Evolutionary conservation across 441 rosid species (phyloP), one percentile per base, ranked within the genome.

Genomic region (Metrosideros polymorpha): DNA sequence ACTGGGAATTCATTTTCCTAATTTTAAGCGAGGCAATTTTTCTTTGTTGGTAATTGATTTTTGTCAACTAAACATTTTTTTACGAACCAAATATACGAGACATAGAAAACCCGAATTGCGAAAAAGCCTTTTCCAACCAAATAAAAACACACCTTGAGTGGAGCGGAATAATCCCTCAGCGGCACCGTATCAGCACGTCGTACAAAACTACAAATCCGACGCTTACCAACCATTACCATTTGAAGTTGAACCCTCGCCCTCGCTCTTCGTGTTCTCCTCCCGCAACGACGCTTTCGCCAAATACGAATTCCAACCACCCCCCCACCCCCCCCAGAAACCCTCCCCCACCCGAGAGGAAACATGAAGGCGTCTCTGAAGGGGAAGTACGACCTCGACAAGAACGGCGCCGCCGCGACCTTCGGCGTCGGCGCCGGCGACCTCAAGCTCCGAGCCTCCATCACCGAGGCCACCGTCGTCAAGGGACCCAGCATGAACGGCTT

Each of bases 281-380:
- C 47, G 47, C 79, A 22, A 12, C 79, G 4, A 17, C 79, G 22
- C n/a, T 71, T 71, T 39, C 47, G 79, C 47, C 47, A 7, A 39
- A 22, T 6, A 71, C 79, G 79, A 71, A 71, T 39, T 71, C 79
- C 79, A 71, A 39, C 79, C n/a, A 32, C 76, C 76, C n/a, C n/a
- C n/a, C n/a, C n/a, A n/a, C n/a, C n/a, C n/a, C n/a, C n/a, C n/a
- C n/a, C n/a, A n/a, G n/a, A n/a, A n/a, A n/a, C n/a, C n/a, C n/a
- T n/a, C n/a, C n/a, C n/a, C n/a, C n/a, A n/a, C n/a, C n/a, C n/a
- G n/a, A n/a, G n/a, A n/a, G n/a, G n/a, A n/a, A n/a, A n/a, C n/a
- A n/a, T 93, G 99, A 98, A 92, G 95, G 98, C 96, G 51, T 93
- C 99, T 85, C 84, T 98, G 88, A 96, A 95, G 87, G 96, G 97